Base-by-base conservation (phyloP, 371 early-diverging fungal genomes). In the Mortierella sp. region DNA sequence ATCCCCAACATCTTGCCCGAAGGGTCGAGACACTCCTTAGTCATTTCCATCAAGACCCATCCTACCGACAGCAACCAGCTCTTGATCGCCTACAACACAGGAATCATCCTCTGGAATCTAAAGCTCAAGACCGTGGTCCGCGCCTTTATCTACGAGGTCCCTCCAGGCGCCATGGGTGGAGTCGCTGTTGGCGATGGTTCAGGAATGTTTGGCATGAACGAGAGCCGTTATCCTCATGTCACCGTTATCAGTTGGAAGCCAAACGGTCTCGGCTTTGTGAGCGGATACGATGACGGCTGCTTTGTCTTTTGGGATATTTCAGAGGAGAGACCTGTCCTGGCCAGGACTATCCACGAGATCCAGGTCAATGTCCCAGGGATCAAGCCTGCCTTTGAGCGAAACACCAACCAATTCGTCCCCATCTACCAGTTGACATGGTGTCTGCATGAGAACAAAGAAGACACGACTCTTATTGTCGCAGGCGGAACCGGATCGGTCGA, bases 401-500 rank as follows among this genome's bases (percentile, higher is more conserved):
- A 46, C 10, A 46, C 64, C n/a, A 44, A 70, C 34, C 79, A 86
- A n/a, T 80, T 74, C 48, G 90, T 91, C 19, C 92, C 93, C 5
- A 87, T 93, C 54, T 93, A 90, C 71, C 88, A 87, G 46, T 82
- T 93, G 34, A 80, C 88, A 0, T 93, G 93, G 93, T 91, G 91
- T 69, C 75, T 87, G 6, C 83, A 84, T 50, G 79, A 77, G 0
- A 75, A 77, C 34, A 72, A 69, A 21, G 71, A 88, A 10, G 90
- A 88, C 61, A 87, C 91, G 0, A 90, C 81, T 55, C 81, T 93
- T 14, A 77, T 91, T 2, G 87, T 91, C 3, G 90, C 91, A 0
- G 92, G 91, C 5, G 93, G 91, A 0, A 78, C 89, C 3, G 87
- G 86, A 72, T 85, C 89, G 14, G 73, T 86, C 26, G 91, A 89